These are phyloP conservation scores for Hygrophoropsis aurantiaca DNA, from an alignment of 768 basidiomycete genomes.

Conservation along the genomic window DNA sequence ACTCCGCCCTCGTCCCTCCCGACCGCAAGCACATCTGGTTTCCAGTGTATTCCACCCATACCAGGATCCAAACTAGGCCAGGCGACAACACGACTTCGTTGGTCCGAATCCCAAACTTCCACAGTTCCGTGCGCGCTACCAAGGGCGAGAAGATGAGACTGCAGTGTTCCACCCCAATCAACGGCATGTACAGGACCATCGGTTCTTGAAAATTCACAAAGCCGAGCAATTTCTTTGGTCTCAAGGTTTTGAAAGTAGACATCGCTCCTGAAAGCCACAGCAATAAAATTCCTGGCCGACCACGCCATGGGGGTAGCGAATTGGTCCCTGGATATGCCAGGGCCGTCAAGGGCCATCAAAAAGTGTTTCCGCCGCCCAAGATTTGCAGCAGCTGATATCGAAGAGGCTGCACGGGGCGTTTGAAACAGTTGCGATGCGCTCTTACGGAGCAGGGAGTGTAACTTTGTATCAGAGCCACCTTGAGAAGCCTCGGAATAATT, in stretches of 20 bases:
- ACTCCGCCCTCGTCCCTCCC: conserved; percentile 40
- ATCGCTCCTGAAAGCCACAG: conserved; percentile 58
- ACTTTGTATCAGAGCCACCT: conserved; percentile 35
- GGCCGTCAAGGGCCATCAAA: conserved; percentile 61
- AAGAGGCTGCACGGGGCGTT: conserved; percentile 24
- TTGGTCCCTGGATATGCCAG: conserved; percentile 53
- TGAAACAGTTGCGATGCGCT: conserved; percentile 54
- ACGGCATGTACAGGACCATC: conserved; percentile 45
- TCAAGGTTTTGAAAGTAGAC: conserved; percentile 65
- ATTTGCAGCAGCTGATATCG: conserved; percentile 58
- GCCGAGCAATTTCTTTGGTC: conserved; percentile 49
- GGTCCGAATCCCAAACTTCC: conserved; percentile 53
- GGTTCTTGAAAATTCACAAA: conserved; percentile 40
- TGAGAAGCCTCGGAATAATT: conserved; percentile 45
- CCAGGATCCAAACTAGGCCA: conserved; percentile 35
- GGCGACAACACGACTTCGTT: conserved; percentile 22
- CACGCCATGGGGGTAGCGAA: conserved; percentile 62
- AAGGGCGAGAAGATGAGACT: conserved; percentile 45
- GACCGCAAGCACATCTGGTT: conserved; percentile 34
- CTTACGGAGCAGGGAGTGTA: conserved; percentile 48
- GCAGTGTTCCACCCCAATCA: conserved; percentile 47
- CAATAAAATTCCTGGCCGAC: conserved; percentile 59
- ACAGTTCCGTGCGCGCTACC: conserved; percentile 52
- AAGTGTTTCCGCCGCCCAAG: conserved; percentile 54
- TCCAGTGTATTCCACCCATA: conserved; percentile 44